These are phyloP conservation scores for Auriculariales sp. DNA, from an alignment of 768 basidiomycete species.

Conservation along the genomic window DNA sequence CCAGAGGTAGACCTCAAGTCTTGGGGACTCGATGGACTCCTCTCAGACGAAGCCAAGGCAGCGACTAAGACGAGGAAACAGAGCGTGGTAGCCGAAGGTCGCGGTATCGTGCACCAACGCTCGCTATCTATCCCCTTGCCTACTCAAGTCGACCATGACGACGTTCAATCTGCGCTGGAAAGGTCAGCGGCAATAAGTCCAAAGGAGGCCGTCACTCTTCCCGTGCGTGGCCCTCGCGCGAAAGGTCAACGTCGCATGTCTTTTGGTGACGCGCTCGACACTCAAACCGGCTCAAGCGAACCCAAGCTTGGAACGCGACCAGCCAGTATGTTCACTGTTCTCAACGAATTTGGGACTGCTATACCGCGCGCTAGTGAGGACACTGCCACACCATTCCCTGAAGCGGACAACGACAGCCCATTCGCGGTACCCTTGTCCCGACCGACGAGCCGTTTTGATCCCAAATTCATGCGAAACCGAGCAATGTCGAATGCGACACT, in stretches of 20 bases:
- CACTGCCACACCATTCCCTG: not conserved
- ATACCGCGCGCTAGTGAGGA: too few relatives aligned
- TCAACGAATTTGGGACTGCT: conserved; percentile 7
- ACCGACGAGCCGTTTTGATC: conserved; percentile 29
- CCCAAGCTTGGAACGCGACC: not conserved
- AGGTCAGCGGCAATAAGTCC: too few relatives aligned
- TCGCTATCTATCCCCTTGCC: not conserved
- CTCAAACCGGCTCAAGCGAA: too few relatives aligned
- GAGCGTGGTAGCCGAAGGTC: not conserved
- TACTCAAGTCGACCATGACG: conserved; percentile 26
- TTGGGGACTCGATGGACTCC: conserved; percentile 71
- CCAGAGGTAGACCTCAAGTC: conserved; percentile 69
- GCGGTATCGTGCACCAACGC: not conserved
- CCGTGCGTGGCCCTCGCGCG: too few relatives aligned
- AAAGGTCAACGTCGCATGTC: too few relatives aligned
- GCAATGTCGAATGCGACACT: conserved; percentile 33
- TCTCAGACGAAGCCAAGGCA: conserved; percentile 46
- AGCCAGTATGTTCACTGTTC: not conserved
- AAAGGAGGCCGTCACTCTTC: too few relatives aligned
- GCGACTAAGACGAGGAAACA: not conserved
- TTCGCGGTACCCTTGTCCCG: conserved; percentile 24
- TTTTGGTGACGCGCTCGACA: not conserved
- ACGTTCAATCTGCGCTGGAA: conserved; percentile 21
- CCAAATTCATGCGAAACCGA: conserved; percentile 22
- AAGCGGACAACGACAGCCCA: conserved; percentile 12